Conservation (phyloP, 495 filamentous ascomycete species). For the Penicillium diatomitis region DNA sequence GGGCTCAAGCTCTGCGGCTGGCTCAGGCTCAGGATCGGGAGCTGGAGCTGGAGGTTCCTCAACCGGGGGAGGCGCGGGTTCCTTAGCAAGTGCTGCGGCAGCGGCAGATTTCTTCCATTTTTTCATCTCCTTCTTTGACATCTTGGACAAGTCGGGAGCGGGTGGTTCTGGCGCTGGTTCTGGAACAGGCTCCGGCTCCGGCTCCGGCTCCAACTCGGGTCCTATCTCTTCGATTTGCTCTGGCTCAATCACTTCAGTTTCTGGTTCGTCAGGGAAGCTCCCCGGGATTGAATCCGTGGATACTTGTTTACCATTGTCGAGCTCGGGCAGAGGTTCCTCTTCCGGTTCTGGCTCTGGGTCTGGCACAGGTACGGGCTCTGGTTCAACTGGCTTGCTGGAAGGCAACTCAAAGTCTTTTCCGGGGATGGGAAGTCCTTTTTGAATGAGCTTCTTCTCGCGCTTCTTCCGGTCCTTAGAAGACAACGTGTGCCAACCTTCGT, state of each 20-base stretch:
- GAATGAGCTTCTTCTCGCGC: constrained; percentile 27
- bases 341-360: constrained; percentile 5
- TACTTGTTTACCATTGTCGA: constrained; percentile 9
- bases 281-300: constrained; percentile 27
- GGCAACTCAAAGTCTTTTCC: constrained; percentile 28
- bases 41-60: constrained; percentile 18
- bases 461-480: constrained; percentile 32
- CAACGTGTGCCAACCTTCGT: constrained; percentile 26
- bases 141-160: constrained; percentile 18
- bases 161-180: constrained; percentile 8
- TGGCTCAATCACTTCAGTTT: not conserved
- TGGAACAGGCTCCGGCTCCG: constrained; percentile 18
- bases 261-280: constrained; percentile 21
- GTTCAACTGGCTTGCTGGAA: not conserved
- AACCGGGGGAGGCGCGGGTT: constrained; percentile 51
- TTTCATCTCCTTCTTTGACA: constrained; percentile 24
- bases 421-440: constrained; percentile 29
- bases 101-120: constrained; percentile 25
- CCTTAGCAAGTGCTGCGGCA: constrained; percentile 55
- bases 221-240: too few relatives aligned
- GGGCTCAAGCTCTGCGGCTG: constrained; percentile 15
- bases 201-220: constrained; percentile 24
- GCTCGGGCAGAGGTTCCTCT: constrained; percentile 5
- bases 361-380: constrained; percentile 16
- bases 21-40: constrained; percentile 8